Base-by-base conservation (phyloP, 257 asterid genomes). In the Mitragyna speciosa region DNA sequence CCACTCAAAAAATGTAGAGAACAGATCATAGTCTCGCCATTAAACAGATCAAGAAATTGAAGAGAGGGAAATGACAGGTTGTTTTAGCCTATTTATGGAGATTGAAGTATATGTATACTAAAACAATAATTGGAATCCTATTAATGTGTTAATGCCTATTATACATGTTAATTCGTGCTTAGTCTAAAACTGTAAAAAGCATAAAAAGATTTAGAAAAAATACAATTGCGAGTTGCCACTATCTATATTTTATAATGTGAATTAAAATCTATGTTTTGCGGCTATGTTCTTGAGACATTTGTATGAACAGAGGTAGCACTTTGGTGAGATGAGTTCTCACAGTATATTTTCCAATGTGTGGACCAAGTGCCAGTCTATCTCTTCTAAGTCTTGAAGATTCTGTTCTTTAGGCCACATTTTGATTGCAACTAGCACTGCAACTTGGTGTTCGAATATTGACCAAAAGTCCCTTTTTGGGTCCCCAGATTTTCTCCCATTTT, bases 391-490 rank as follows among this genome's bases (percentile, higher is more conserved):
- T 75, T 66, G 31, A 65, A 43, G 68, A 75, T 36, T 58, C 72
- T n/a, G 56, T n/a, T 48, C 79, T 58, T 43, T 48, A 49, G 61
- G 69, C 70, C 73, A 73, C 31, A 73, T 36, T 58, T 64, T 48
- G 51, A 59, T 14, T 51, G 30, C 83, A 65, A 73, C 15, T 65
- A 12, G 76, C 19, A 59, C 22, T 56, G n/a, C 84, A 76, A 70
- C 70, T 59, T 63, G 80, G 63, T 12, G 7, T 59, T 24, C 75
- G 81, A 76, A 82, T 82, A 71, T 63, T 77, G 82, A 79, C 77
- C 77, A 52, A 43, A 28, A 4, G 45, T 36, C 51, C 52, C 22
- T 59, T 0, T 8, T 49, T 39, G 47, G 28, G 28, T 51, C 49
- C 19, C 65, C 39, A 10, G 64, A 26, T 15, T 47, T 51, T n/a